Evolutionary conservation across 2,329 filamentous ascomycete genomes (phyloP).

Genomic region (Beauveria varroae): DNA sequence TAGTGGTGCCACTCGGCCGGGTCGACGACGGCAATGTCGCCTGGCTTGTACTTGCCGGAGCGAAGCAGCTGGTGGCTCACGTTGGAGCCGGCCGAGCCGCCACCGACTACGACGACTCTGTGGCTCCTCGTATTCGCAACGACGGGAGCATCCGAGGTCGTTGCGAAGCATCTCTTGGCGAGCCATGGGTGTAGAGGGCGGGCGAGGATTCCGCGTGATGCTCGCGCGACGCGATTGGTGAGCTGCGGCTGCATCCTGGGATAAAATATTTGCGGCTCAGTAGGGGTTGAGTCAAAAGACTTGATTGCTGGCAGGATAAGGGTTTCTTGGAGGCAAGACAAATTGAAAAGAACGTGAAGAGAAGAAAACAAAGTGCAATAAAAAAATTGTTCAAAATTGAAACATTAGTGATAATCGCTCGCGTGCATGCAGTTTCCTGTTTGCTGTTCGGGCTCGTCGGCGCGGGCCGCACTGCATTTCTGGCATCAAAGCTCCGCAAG

Average conservation of each 20-base stretch:
- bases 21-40: constrained; percentile 59
- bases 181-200: neutral
- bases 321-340: too few species aligned
- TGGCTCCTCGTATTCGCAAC: constrained; percentile 29
- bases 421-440: too few species aligned
- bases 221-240: neutral
- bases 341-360: too few species aligned
- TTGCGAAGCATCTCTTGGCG: neutral
- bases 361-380: too few species aligned
- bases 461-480: neutral
- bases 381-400: too few species aligned
- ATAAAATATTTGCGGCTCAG: too few species aligned
- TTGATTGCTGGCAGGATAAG: too few species aligned
- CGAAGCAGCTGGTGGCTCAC: constrained; percentile 61
- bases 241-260: neutral
- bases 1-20: constrained; percentile 58
- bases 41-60: constrained; percentile 44
- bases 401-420: too few species aligned
- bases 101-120: constrained; percentile 60
- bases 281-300: too few species aligned
- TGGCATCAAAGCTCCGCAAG: neutral
- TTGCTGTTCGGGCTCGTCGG: neutral
- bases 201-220: neutral
- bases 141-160: neutral
- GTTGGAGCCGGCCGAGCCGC: constrained; percentile 56